Evolutionary conservation across 225 moss, liverwort and hornwort species (phyloP).

Genomic region (Sphagnum contortum): DNA sequence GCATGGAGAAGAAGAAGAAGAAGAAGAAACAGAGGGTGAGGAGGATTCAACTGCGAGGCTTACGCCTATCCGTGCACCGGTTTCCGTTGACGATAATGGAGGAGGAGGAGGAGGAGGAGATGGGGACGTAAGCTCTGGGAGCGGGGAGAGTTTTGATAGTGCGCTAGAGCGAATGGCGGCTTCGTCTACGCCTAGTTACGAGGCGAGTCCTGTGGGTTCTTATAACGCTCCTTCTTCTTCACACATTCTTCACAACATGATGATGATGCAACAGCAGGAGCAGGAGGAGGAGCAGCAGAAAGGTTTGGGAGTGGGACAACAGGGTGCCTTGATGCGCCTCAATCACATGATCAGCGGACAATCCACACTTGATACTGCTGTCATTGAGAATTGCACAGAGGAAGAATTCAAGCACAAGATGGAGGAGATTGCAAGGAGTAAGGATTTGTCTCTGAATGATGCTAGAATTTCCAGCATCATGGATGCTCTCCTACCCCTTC

Average conservation of each 20-base stretch:
- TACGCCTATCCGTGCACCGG: constrained; percentile 20
- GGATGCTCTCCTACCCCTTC: background rate
- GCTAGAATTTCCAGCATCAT: background rate
- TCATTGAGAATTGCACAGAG: constrained; percentile 9
- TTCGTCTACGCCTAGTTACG: constrained; percentile 51
- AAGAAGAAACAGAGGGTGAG: background rate
- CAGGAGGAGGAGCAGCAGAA: background rate
- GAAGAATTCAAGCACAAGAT: background rate
- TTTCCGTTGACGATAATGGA: constrained; percentile 20
- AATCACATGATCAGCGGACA: constrained; percentile 29
- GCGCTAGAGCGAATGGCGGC: constrained; percentile 82
- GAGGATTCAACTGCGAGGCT: constrained; percentile 6
- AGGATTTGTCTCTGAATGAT: background rate
- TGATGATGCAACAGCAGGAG: too few relatives aligned
- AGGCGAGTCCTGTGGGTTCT: constrained; percentile 54
- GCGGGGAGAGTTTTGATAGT: constrained; percentile 79
- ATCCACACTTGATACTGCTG: constrained; percentile 21
- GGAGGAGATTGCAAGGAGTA: background rate
- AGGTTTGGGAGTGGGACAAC: constrained; percentile 23
- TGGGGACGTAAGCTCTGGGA: constrained; percentile 48
- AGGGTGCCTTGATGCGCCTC: constrained; percentile 35
- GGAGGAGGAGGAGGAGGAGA: constrained; percentile 29
- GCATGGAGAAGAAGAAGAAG: too few relatives aligned
- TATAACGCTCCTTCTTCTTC: constrained; percentile 7
- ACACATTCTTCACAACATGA: constrained; percentile 10